These are phyloP conservation scores for Ottelia alismoides DNA, from an alignment of 106 monocot genomes.

Conservation along the genomic window DNA sequence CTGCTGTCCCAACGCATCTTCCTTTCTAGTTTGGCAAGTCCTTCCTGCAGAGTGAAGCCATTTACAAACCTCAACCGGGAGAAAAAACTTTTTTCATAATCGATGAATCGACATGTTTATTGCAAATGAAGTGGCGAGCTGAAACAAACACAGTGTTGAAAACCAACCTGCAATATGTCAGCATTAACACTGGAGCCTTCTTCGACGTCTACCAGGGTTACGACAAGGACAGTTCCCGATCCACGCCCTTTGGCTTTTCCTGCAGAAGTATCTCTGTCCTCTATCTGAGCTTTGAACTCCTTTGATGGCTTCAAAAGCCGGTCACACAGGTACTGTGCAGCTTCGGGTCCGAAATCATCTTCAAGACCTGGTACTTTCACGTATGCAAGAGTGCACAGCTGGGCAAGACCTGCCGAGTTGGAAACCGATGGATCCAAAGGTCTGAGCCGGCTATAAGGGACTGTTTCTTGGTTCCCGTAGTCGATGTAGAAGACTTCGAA, in stretches of 20 bases:
- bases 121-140: too few species aligned
- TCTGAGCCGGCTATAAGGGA: constrained; percentile 67
- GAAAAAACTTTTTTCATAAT: background rate
- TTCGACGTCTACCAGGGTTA: constrained; percentile 80
- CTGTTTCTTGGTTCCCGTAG: constrained; percentile 91
- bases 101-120: too few species aligned
- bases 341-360: constrained; percentile 91
- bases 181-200: constrained; percentile 76
- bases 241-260: constrained; percentile 93
- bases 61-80: too few species aligned
- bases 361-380: constrained; percentile 79
- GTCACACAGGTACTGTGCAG: constrained; percentile 77
- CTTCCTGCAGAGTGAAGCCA: too few species aligned
- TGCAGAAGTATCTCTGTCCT: constrained; percentile 72
- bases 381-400: constrained; percentile 75
- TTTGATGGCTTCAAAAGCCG: constrained; percentile 46
- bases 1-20: constrained; percentile 65
- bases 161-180: constrained; percentile 87
- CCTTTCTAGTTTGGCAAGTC: constrained; percentile 68
- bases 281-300: constrained; percentile 74
- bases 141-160: too few species aligned
- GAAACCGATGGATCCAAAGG: constrained; percentile 64
- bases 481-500: constrained; percentile 99
- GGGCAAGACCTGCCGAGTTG: constrained; percentile 56
- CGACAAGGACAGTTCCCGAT: constrained; percentile 51